Evolutionary conservation across 2,329 filamentous ascomycete species (phyloP).

Genomic region (Hawksworthiomyces lignivorus): DNA sequence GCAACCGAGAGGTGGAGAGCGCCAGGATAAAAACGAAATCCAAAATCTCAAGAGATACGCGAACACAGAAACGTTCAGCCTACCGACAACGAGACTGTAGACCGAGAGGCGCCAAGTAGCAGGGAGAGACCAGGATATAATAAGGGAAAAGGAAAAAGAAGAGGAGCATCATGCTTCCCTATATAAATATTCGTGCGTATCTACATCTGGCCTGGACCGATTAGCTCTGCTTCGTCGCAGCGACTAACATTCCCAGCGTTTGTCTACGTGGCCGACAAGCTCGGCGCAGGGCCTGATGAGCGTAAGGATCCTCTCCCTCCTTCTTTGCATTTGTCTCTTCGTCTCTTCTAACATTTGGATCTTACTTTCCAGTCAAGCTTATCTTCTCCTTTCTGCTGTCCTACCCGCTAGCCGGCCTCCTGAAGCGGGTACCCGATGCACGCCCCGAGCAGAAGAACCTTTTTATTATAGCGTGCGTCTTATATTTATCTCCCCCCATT

Average conservation of each 20-base stretch:
- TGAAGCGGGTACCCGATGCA: slow-evolving; percentile 84
- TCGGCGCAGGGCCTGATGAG: slow-evolving; percentile 40
- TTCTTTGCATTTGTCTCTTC: background rate
- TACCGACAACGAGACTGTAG: background rate
- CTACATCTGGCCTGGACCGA: no score
- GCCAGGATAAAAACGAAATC: no score
- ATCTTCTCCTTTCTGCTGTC: slow-evolving; percentile 85
- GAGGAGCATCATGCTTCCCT: slow-evolving; percentile 24
- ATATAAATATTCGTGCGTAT: slow-evolving; percentile 20
- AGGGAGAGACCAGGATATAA: no score
- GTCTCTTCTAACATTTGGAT: background rate
- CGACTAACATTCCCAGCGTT: slow-evolving; percentile 31
- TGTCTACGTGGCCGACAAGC: slow-evolving; percentile 29
- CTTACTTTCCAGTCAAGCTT: slow-evolving; percentile 65
- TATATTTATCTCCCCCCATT: no score
- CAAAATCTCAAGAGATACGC: no score
- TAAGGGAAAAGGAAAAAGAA: no score
- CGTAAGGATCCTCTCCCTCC: slow-evolving; percentile 26
- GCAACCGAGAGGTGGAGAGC: no score
- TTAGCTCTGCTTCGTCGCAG: no score
- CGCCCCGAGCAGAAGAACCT: slow-evolving; percentile 79
- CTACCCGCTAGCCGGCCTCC: slow-evolving; percentile 78
- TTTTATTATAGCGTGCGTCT: slow-evolving; percentile 67
- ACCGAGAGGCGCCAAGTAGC: no score
- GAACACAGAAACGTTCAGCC: no score